Percentiles rank a stretch among this genome's conserved stretches.
Evolutionary conservation across 176 grass and related monocot genomes (phyloP).

Genomic region (Typha latifolia): DNA sequence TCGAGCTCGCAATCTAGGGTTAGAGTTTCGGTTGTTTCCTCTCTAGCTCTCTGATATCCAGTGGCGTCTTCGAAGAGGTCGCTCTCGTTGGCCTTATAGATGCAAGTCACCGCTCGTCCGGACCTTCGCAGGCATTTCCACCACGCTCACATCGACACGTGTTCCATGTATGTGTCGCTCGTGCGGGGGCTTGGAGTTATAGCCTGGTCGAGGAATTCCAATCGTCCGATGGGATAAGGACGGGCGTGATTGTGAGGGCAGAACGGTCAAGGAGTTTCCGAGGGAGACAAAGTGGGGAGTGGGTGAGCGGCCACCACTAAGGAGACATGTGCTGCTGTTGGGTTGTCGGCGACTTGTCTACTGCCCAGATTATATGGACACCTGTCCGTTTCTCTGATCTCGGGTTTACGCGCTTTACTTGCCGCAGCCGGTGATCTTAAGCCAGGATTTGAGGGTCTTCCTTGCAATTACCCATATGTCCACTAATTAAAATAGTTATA

Average conservation of each 20-base stretch:
- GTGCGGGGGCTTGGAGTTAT: slow-evolving; percentile 40
- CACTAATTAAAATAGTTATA: neutral
- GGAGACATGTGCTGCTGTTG: slow-evolving; percentile 36
- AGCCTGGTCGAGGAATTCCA: neutral
- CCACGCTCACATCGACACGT: slow-evolving; percentile 14
- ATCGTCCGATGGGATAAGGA: slow-evolving; percentile 22
- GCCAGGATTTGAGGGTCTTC: slow-evolving; percentile 9
- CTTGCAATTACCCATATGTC: neutral
- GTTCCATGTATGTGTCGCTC: slow-evolving; percentile 3
- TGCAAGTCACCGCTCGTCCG: slow-evolving; percentile 17
- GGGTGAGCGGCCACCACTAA: too few relatives aligned
- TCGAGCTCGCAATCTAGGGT: neutral
- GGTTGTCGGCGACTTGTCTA: slow-evolving; percentile 44
- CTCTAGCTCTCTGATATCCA: neutral
- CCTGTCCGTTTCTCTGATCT: slow-evolving; percentile 12
- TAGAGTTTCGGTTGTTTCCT: neutral
- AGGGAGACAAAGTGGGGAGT: neutral
- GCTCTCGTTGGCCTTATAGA: slow-evolving; percentile 24
- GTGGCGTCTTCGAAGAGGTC: slow-evolving; percentile 3
- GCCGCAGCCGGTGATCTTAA: slow-evolving; percentile 14
- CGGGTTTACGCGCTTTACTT: neutral
- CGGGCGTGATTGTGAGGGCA: neutral
- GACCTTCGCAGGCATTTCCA: slow-evolving; percentile 27
- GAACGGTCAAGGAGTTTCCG: too few relatives aligned
- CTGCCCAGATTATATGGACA: slow-evolving; percentile 3